Conservation (phyloP, 768 basidiomycete species). For the Tubosaeta sp. region DNA sequence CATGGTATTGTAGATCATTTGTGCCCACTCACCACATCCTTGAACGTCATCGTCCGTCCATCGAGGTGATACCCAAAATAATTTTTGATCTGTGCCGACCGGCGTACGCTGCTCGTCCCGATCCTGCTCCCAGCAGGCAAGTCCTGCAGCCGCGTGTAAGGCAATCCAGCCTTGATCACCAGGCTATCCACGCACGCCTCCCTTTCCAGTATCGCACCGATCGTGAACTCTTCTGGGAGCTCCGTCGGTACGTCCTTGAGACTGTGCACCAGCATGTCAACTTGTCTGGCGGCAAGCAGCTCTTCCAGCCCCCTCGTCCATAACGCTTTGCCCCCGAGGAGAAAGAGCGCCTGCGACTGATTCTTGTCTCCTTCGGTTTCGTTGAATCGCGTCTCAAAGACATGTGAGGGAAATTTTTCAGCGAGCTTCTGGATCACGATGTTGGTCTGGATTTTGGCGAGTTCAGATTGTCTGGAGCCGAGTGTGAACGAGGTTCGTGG, state of each 20-base stretch:
- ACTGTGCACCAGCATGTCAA: slow-evolving; percentile 91
- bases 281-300: slow-evolving; percentile 59
- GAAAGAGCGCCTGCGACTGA: slow-evolving; percentile 82
- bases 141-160: slow-evolving; percentile 73
- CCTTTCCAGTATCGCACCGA: slow-evolving; percentile 80
- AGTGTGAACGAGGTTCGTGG: slow-evolving; percentile 54
- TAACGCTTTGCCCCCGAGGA: slow-evolving; percentile 84
- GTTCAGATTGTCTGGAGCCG: slow-evolving; percentile 82
- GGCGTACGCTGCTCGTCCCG: slow-evolving; percentile 92
- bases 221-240: slow-evolving; percentile 77
- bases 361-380: slow-evolving; percentile 85
- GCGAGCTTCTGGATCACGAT: slow-evolving; percentile 65
- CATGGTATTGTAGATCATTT: background rate
- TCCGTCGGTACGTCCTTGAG: slow-evolving; percentile 92
- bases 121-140: slow-evolving; percentile 85
- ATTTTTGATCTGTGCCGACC: slow-evolving; percentile 86
- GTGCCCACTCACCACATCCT: slow-evolving; percentile 73
- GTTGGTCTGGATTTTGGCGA: slow-evolving; percentile 89
- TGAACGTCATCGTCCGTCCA: slow-evolving; percentile 54
- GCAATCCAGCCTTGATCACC: slow-evolving; percentile 72
- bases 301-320: slow-evolving; percentile 99
- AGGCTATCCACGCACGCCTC: slow-evolving; percentile 89
- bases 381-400: slow-evolving; percentile 55
- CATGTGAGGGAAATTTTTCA: slow-evolving; percentile 45
- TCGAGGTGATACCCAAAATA: slow-evolving; percentile 51